These are phyloP conservation scores for Mucor plumbeus DNA, from an alignment of 371 early-diverging fungal genomes.

Conservation along the genomic window DNA sequence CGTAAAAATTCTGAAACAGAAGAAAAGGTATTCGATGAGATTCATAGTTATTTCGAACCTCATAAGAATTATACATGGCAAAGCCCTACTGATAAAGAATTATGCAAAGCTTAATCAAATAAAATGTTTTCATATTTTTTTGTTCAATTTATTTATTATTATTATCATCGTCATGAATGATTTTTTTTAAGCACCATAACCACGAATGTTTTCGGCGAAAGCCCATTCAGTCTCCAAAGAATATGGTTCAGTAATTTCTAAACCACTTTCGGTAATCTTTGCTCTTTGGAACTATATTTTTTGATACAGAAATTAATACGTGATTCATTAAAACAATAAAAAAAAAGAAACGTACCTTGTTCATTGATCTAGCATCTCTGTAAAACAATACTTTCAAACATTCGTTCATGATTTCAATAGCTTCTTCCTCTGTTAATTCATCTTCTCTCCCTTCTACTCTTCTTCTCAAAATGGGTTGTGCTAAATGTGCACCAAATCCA, in stretches of 20 bases:
- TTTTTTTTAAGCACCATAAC: constrained; percentile 79
- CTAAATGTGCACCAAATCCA: constrained; percentile 96
- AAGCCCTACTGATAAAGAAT: constrained; percentile 50
- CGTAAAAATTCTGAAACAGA: constrained; percentile 38
- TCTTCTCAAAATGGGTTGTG: constrained; percentile 95
- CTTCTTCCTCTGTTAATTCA: constrained; percentile 91
- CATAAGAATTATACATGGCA: constrained; percentile 51
- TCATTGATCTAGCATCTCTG: constrained; percentile 95
- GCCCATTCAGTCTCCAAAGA: constrained; percentile 91
- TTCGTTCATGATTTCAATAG: constrained; percentile 85
- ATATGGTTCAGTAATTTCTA: constrained; percentile 89
- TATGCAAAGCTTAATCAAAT: constrained; percentile 23
- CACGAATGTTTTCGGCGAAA: constrained; percentile 89
- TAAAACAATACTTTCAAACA: constrained; percentile 96
- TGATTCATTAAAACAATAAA: not conserved
- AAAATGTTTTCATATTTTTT: not conserved
- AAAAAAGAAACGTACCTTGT: constrained; percentile 70
- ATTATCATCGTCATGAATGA: not conserved
- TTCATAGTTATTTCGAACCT: constrained; percentile 36
- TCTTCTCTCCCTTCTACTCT: constrained; percentile 88
- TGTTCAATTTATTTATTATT: constrained; percentile 10
- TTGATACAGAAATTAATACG: not conserved
- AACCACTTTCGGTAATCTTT: constrained; percentile 83
- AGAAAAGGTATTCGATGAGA: constrained; percentile 27
- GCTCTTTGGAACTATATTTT: constrained; percentile 86